Conservation (phyloP, 192 early-diverging fungal genomes). For the Phycomyces nitens region DNA sequence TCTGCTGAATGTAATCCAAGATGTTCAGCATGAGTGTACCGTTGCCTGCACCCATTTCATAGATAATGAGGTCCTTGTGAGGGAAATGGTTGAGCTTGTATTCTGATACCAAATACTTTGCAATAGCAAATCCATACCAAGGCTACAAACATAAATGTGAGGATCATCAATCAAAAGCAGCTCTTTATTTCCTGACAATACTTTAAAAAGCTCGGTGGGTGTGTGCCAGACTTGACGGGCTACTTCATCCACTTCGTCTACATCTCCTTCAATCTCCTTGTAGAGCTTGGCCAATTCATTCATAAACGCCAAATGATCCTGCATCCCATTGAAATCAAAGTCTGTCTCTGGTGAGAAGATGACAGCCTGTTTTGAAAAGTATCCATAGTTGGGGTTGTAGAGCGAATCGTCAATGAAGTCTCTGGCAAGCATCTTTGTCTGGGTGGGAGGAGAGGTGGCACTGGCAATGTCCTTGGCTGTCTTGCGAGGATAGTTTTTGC, state of each 20-base stretch:
- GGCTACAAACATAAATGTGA: slow-evolving; percentile 40
- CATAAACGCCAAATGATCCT: slow-evolving; percentile 71
- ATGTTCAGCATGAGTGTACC: slow-evolving; percentile 94
- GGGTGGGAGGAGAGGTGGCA: slow-evolving; percentile 43
- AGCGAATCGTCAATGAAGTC: slow-evolving; percentile 95
- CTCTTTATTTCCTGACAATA: slow-evolving; percentile 8
- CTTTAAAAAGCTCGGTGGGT: slow-evolving; percentile 91
- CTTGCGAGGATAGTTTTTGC: slow-evolving; percentile 44
- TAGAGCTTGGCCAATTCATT: slow-evolving; percentile 73
- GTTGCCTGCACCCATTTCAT: slow-evolving; percentile 96
- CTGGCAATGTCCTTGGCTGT: slow-evolving; percentile 46
- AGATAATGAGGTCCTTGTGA: slow-evolving; percentile 74
- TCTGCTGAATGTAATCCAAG: slow-evolving; percentile 78
- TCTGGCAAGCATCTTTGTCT: slow-evolving; percentile 68
- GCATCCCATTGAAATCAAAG: slow-evolving; percentile 62
- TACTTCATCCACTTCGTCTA: slow-evolving; percentile 70
- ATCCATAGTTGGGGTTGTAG: slow-evolving; percentile 95
- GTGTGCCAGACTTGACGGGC: slow-evolving; percentile 97
- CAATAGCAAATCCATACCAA: slow-evolving; percentile 91
- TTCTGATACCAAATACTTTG: slow-evolving; percentile 80
- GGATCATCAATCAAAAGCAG: not conserved
- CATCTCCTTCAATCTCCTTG: slow-evolving; percentile 69
- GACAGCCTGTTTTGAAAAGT: slow-evolving; percentile 92
- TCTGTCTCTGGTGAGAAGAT: slow-evolving; percentile 67
- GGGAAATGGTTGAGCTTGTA: slow-evolving; percentile 61